These are phyloP conservation scores for Echinochloa phyllopogon DNA, from an alignment of 176 grass and related monocot species.

Conservation along the genomic window DNA sequence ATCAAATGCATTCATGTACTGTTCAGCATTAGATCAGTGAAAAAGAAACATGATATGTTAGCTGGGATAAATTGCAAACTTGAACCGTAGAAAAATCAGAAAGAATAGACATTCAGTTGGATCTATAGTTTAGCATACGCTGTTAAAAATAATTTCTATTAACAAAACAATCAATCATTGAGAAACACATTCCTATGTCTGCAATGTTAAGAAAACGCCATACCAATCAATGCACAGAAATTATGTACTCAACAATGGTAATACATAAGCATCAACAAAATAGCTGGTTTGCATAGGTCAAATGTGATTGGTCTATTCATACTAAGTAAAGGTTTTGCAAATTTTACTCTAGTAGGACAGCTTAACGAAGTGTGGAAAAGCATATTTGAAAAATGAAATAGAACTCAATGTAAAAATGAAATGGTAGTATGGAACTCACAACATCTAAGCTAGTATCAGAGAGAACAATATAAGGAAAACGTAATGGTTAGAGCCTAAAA, in stretches of 20 bases:
- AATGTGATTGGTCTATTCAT: neutral
- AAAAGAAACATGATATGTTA: constrained; percentile 30
- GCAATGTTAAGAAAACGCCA: constrained; percentile 12
- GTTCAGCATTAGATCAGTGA: constrained; percentile 45
- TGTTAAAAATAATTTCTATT: neutral
- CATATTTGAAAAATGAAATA: constrained; percentile 35
- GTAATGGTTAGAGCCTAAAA: constrained; percentile 4
- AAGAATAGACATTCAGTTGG: neutral
- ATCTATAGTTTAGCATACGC: constrained; percentile 5
- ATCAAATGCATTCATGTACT: constrained; percentile 97
- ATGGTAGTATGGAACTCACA: neutral
- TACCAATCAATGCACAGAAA: constrained; percentile 9
- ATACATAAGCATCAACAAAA: constrained; percentile 6
- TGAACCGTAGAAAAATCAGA: constrained; percentile 20
- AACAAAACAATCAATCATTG: neutral
- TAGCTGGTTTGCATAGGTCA: neutral
- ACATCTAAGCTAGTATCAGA: constrained; percentile 34
- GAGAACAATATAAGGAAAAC: neutral
- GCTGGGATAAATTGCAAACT: constrained; percentile 19
- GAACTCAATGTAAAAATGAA: neutral
- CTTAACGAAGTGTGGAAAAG: neutral
- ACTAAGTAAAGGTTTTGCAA: neutral
- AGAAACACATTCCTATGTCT: neutral
- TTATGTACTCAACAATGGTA: neutral
- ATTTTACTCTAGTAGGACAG: neutral